Conservation (phyloP, 2,329 filamentous ascomycete genomes). For the Fusarium brachygibbosum region DNA sequence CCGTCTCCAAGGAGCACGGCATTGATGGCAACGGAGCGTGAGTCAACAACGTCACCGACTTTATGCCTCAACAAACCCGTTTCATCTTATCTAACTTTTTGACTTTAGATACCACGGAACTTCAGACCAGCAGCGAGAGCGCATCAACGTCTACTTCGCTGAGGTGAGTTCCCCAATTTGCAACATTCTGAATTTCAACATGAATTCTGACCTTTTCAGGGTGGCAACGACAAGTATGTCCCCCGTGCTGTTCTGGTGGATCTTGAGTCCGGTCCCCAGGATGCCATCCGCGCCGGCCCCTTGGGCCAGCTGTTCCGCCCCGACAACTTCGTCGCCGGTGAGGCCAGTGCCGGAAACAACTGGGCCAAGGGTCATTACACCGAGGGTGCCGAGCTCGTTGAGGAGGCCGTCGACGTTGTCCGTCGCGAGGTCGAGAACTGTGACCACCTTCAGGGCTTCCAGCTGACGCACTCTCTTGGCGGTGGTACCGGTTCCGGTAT, state of each 20-base stretch:
- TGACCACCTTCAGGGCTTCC: constrained; percentile 99
- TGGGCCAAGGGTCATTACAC: constrained; percentile 99
- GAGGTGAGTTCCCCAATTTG: constrained; percentile 59
- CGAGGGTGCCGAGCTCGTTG: constrained; percentile 98
- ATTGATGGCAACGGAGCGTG: constrained; percentile 96
- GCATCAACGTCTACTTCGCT: constrained; percentile 99
- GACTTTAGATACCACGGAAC: constrained; percentile 79
- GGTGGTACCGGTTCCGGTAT: constrained; percentile 99
- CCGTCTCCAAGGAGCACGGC: constrained; percentile 90
- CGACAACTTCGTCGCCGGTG: constrained; percentile 99
- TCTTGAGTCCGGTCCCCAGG: constrained; percentile 99
- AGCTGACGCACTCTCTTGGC: constrained; percentile 99
- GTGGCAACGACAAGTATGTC: constrained; percentile 97
- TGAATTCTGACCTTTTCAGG: constrained; percentile 64
- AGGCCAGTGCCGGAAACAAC: constrained; percentile 99
- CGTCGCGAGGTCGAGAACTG: constrained; percentile 98
- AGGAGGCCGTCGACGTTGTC: constrained; percentile 97
- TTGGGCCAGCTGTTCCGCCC: constrained; percentile 99
- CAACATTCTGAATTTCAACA: background rate
- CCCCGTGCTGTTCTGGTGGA: constrained; percentile 99
- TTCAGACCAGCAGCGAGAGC: constrained; percentile 98
- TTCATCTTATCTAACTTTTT: constrained; percentile 11
- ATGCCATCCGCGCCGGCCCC: constrained; percentile 96
- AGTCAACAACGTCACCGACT: constrained; percentile 23
- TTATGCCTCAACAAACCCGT: background rate